Base-by-base conservation (phyloP, 371 early-diverging fungal genomes). In the Lichtheimia ramosa region DNA sequence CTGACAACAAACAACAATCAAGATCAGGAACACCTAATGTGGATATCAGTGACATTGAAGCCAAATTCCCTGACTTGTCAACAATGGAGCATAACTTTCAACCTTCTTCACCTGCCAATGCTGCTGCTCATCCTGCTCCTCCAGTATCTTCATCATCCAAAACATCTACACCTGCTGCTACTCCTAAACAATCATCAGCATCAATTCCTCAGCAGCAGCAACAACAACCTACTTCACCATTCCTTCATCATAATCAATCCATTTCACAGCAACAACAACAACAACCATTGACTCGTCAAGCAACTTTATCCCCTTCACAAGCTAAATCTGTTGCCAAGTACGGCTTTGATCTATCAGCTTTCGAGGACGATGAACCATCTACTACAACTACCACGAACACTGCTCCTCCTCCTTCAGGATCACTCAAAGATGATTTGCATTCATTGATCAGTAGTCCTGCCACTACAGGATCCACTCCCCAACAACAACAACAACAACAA, bases 21-120 rank as follows among this genome's bases (percentile, higher is more conserved):
- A 14, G 52, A 54, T 41, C 57, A 34, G 51, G 60, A 21, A 54
- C 63, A 20, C 59, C 69, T 12, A 58, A 67, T 54, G 64, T 71
- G 8, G 77, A 76, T 57, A 69, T 79, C 27, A 73, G 73, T 54
- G 77, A 71, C 8, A 73, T 79, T 49, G 80, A 79, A 59, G 69
- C 73, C 21, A 79, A 79, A 18, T 79, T 76, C 50, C 80, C 80
- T n/a, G 80, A 79, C 41, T 57, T 79, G 18, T 64, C 40, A 27
- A 76, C 77, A 0, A 74, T 79, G 74, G 80, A 79, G 27, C 68
- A 76, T 28, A 70, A 57, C 5, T 79, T 75, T 42, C 52, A 53
- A 12, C 54, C 65, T 20, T 56, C 69, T 15, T 46, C 57, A 34
- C 48, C 42, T 13, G 51, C 56, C 8, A 51, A 57, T 49, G 50